These are phyloP conservation scores for Hymenoscyphus repandus DNA, from an alignment of 2,329 filamentous ascomycete species.

Conservation along the genomic window DNA sequence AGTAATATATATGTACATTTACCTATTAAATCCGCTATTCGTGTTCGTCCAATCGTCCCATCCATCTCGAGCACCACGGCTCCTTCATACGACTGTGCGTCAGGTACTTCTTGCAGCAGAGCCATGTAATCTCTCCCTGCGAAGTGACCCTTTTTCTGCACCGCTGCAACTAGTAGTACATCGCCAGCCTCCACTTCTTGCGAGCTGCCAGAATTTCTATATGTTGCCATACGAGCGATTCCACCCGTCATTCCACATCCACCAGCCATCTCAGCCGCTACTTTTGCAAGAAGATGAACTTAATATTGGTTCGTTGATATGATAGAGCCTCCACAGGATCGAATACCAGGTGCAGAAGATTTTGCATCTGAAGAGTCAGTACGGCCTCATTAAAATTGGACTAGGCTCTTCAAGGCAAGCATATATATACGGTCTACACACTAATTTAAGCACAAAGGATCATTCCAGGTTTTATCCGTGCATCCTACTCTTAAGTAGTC, in stretches of 20 bases:
- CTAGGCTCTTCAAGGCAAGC: neutral
- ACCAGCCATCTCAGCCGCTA: neutral
- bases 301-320: conserved; percentile 21
- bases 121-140: conserved; percentile 3
- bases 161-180: neutral
- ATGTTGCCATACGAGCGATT: neutral
- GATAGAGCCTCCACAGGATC: conserved; percentile 18
- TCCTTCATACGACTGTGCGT: neutral
- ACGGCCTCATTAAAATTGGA: neutral
- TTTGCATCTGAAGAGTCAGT: conserved; percentile 13
- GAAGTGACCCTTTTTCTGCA: conserved; percentile 7
- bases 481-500: conserved; percentile 25
- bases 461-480: conserved; percentile 23
- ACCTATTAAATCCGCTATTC: too few species aligned
- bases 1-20: too few species aligned
- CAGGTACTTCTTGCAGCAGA: conserved; percentile 1
- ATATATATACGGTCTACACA: conserved; percentile 18
- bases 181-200: neutral
- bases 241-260: neutral
- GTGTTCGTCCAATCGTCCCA: too few species aligned
- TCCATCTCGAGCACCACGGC: conserved; percentile 11
- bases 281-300: neutral
- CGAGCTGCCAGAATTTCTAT: neutral
- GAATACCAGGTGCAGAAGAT: conserved; percentile 17
- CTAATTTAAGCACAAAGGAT: conserved; percentile 19